Conservation (phyloP, 331 rosid species). For the Quercus lobata region DNA sequence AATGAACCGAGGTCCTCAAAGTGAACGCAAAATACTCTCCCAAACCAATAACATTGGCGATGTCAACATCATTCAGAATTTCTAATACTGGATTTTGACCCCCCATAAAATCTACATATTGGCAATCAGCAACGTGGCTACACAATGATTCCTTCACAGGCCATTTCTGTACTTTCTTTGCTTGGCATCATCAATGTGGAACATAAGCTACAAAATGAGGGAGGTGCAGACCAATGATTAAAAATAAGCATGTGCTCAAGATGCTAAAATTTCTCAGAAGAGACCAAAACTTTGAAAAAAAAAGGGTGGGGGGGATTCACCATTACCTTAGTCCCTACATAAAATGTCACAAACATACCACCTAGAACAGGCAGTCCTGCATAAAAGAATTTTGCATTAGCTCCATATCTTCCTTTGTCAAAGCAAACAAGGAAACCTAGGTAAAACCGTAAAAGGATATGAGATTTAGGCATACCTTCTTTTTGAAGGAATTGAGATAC, state of each 20-base stretch:
- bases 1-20: background rate
- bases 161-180: slow-evolving; percentile 28
- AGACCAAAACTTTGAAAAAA: background rate
- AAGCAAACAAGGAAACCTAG: background rate
- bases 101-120: slow-evolving; percentile 3
- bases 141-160: background rate
- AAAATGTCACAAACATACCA: slow-evolving; percentile 73
- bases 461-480: slow-evolving; percentile 50
- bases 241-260: background rate
- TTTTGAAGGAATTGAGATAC: slow-evolving; percentile 59
- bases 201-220: slow-evolving; percentile 62
- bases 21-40: background rate
- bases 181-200: slow-evolving; percentile 70
- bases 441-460: slow-evolving; percentile 1
- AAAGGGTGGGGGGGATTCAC: no score
- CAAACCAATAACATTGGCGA: background rate
- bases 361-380: slow-evolving; percentile 77
- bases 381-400: slow-evolving; percentile 18
- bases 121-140: slow-evolving; percentile 2
- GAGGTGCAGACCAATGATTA: background rate
- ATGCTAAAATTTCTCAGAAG: background rate
- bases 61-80: background rate
- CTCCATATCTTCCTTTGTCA: background rate
- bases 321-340: slow-evolving; percentile 81
- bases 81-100: background rate